Conservation (phyloP, 345 rosid genomes). For the Diplotaxis tenuifolia region DNA sequence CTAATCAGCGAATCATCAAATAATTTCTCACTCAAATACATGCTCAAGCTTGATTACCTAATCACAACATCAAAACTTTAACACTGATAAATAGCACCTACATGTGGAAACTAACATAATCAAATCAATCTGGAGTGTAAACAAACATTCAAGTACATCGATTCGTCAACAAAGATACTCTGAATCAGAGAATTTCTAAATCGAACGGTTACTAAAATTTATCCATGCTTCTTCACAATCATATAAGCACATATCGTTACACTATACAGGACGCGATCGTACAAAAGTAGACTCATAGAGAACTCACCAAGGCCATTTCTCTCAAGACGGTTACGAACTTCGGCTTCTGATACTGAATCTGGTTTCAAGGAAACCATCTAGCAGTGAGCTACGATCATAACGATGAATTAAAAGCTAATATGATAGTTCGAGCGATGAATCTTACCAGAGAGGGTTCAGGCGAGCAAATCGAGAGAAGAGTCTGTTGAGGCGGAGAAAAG, state of each 20-base stretch:
- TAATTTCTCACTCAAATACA: no score
- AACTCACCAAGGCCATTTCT: conserved; percentile 80
- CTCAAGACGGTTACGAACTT: conserved; percentile 28
- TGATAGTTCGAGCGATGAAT: not conserved
- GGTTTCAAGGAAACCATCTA: conserved; percentile 28
- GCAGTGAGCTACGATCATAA: not conserved
- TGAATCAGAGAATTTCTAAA: not conserved
- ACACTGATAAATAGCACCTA: no score
- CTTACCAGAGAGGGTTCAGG: conserved; percentile 27
- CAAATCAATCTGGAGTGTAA: not conserved
- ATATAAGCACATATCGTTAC: no score
- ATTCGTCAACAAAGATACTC: not conserved
- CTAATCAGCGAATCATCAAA: not conserved
- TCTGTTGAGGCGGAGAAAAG: conserved; percentile 15
- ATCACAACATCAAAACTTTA: no score
- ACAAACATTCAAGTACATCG: not conserved
- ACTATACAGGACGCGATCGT: conserved; percentile 18
- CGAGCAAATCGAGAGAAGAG: conserved; percentile 25
- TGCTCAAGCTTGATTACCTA: not conserved
- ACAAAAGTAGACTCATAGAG: not conserved
- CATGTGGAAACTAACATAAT: no score
- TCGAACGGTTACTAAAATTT: not conserved
- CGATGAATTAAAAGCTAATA: not conserved
- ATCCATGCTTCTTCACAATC: not conserved
- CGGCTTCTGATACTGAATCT: conserved; percentile 55